phyloP scores from a whole-genome alignment of 2,329 filamentous ascomycete genomes.

The Mycosphaerella sp. region DNA sequence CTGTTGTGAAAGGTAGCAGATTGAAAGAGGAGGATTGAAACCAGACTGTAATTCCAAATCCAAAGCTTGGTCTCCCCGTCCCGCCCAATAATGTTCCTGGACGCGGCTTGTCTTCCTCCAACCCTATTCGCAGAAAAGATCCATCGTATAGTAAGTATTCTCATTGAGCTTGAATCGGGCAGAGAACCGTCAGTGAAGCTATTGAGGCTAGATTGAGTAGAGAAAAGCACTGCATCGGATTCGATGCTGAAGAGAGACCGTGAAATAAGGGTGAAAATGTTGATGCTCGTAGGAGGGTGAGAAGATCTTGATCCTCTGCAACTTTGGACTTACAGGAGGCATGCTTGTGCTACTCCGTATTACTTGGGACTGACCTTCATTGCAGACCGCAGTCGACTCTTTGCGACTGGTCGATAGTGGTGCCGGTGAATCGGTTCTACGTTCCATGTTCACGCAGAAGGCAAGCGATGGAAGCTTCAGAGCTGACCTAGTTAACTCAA shows the following conservation, averaged over 20 bases:
- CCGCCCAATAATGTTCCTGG: no score
- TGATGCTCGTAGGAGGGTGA: background rate
- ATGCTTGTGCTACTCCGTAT: background rate
- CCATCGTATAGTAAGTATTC: no score
- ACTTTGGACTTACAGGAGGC: background rate
- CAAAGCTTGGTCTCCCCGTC: no score
- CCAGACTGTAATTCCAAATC: no score
- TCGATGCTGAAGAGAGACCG: background rate
- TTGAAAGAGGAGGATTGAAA: constrained; percentile 22
- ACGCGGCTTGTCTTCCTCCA: no score
- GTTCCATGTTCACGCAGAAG: constrained; percentile 14
- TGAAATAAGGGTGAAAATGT: background rate
- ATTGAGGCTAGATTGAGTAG: background rate
- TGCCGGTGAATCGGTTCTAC: constrained; percentile 15
- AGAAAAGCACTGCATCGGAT: background rate
- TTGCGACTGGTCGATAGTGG: background rate
- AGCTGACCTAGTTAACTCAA: constrained; percentile 11
- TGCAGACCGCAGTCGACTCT: background rate
- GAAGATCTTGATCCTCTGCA: background rate
- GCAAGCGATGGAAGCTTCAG: constrained; percentile 10
- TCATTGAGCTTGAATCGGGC: background rate
- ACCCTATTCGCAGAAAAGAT: no score
- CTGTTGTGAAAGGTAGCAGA: constrained; percentile 16
- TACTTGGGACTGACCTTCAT: background rate
- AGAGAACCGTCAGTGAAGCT: background rate